Evolutionary conservation across 352 stramenopile species (phyloP), one percentile per base, ranked within the genome.

Genomic region (Phytophthora vignae): DNA sequence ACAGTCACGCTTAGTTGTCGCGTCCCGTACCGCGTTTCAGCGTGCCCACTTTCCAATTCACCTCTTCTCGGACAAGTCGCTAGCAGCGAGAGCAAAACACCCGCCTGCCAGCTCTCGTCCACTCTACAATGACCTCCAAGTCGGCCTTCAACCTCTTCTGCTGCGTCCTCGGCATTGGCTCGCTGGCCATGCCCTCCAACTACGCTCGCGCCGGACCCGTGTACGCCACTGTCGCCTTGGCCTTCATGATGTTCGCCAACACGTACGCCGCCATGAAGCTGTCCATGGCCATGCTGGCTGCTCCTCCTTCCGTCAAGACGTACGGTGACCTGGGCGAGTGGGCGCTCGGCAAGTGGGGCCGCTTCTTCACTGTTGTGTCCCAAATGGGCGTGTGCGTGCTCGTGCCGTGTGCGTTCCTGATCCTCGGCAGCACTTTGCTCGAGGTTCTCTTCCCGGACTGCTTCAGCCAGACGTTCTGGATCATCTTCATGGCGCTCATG

Each of bases 161-260:
- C 31, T 73, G 66, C 33, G 66, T 73, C 4, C 66, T 60, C 17
- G 66, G 66, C 11, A 69, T 73, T 29, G 66, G 66, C 1, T 73
- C 66, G 19, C 52, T 73, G 4, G 66, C 66, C 14, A 73, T 73
- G 66, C 66, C 66, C 36, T 73, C 66, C 52, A 73, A 73, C 52
- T 73, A 73, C 59, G 66, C 66, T 36, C 66, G 59, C 27, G 66
- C 59, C 1, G 66, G 59, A 55, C 66, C 58, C 42, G 21, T 73
- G 5, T 73, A 69, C 52, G 66, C 66, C 3, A 68, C 59, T 1
- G 55, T 73, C 31, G 66, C 66, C 3, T 22, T 73, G 15, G 66
- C 25, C 15, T 73, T 73, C 42, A 73, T 73, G 66, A 73, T 73
- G 36, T 73, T 73, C 53, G 59, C 66, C 40, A 73, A 73, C 66